Base-by-base conservation (phyloP, 306 rosid genomes). In the Aeschynomene evenia region DNA sequence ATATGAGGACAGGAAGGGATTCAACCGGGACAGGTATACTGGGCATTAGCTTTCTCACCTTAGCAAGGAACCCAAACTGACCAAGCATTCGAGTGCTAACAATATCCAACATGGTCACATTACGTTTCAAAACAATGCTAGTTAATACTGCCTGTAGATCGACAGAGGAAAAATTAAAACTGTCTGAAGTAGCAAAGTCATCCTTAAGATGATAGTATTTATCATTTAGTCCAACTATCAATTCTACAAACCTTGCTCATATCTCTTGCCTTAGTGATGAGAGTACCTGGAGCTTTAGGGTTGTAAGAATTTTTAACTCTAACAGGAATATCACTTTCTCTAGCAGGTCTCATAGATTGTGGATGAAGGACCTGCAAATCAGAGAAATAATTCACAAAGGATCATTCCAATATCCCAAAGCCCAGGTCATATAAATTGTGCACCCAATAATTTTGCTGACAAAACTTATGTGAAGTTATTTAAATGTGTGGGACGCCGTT, bases 51-150 rank as follows among this genome's bases (percentile, higher is more conserved):
- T 57, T 80, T 77, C 90, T 81, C 75, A 90, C 98, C 89, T 84
- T 93, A 53, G 98, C 98, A 79, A 90, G 98, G 81, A 93, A 93
- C 52, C 98, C 98, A 74, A 4, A 86, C 80, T 88, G 96, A 55
- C 98, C 98, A 46, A 93, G 98, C 98, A 93, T 93, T 68, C 98
- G 92, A 46, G 98, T 90, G 86, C 96, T 93, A 45, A 79, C 98
- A 39, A 93, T 93, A 90, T 93, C 98, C 91, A 93, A 84, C 98
- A 88, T 90, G 63, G 96, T 90, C 63, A 93, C 93, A 69, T 86
- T 93, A 11, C 91, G 79, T 84, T 93, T 93, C 88, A 90, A 72
- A 70, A 93, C 97, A 45, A 93, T 90, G 89, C 98, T 93, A 45
- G 97, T 93, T 40, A 93, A 77, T 46, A 88, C 86, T 39, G 86